Percentiles rank a stretch among this genome's conserved stretches.
Evolutionary conservation across 441 rosid species (phyloP).

Genomic region (Bruguiera hainesii): DNA sequence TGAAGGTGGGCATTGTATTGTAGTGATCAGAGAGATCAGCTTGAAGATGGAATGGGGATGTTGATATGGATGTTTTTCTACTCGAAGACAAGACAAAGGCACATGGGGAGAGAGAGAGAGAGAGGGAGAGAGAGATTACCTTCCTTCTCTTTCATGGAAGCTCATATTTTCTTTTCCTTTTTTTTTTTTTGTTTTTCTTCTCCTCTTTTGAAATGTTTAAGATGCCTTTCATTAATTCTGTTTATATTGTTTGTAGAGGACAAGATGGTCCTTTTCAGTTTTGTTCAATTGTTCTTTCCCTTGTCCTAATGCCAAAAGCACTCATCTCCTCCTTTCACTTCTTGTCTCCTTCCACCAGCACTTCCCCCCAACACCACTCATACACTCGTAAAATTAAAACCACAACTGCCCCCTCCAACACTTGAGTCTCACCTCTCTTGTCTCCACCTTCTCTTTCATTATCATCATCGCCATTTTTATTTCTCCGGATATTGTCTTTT

Average conservation of each 20-base stretch:
- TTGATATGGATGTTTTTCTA: constrained; percentile 36
- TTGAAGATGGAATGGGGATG: constrained; percentile 6
- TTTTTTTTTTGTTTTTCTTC: too few species aligned
- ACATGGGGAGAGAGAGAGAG: constrained; percentile 33
- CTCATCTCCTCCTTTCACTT: constrained; percentile 24
- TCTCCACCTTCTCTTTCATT: constrained; percentile 19
- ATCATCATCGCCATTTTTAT: constrained; percentile 9
- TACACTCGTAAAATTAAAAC: constrained; percentile 2
- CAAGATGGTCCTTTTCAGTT: constrained; percentile 49
- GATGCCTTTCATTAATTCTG: constrained; percentile 20
- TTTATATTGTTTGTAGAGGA: constrained; percentile 37
- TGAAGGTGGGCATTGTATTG: constrained; percentile 29
- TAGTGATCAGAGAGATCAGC: constrained; percentile 13
- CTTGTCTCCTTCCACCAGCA: constrained; percentile 39
- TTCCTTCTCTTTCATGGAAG: constrained; percentile 11
- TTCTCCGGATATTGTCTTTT: too few species aligned
- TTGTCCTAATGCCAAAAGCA: constrained; percentile 28
- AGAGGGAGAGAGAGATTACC: background rate
- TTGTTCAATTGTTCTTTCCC: constrained; percentile 33
- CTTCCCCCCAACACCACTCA: constrained; percentile 32
- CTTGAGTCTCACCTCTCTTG: background rate
- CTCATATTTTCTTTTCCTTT: background rate
- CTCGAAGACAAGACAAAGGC: constrained; percentile 50
- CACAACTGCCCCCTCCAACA: constrained; percentile 11
- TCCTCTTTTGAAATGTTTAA: background rate